phyloP scores from a whole-genome alignment of 805 yeast genomes.

The Lipomyces japonicus region DNA sequence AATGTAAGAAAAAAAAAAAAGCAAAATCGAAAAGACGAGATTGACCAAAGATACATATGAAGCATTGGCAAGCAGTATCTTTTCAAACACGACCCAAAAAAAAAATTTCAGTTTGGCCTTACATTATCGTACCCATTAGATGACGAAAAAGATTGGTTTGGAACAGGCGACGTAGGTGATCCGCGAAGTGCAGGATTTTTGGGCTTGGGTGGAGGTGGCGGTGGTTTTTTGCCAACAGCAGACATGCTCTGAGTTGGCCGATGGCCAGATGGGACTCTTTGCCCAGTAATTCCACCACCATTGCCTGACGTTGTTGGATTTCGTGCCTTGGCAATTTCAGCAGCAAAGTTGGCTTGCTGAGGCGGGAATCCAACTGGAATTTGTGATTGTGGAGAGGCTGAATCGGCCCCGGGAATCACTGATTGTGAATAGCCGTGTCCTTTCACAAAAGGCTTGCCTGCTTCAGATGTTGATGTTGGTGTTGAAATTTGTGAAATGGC shows the following conservation, averaged over 20 bases:
- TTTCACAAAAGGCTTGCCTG: slow-evolving; percentile 5
- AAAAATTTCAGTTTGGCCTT: slow-evolving; percentile 11
- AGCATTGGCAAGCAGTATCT: not conserved
- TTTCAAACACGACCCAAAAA: too few species aligned
- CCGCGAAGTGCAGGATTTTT: slow-evolving; percentile 21
- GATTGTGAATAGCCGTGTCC: slow-evolving; percentile 26
- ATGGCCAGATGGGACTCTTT: slow-evolving; percentile 23
- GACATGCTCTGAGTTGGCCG: slow-evolving; percentile 24
- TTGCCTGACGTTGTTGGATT: slow-evolving; percentile 4
- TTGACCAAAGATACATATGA: not conserved
- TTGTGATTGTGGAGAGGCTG: slow-evolving; percentile 8
- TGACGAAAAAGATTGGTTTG: too few species aligned
- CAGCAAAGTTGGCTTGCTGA: slow-evolving; percentile 35
- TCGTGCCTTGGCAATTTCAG: slow-evolving; percentile 33
- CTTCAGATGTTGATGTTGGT: slow-evolving; percentile 12
- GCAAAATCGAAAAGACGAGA: not conserved
- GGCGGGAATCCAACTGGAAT: slow-evolving; percentile 1
- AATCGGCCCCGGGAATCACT: slow-evolving; percentile 7
- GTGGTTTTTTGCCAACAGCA: slow-evolving; percentile 25
- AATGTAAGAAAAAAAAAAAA: not conserved
- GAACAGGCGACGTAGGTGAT: slow-evolving; percentile 11
- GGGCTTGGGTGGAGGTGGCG: slow-evolving; percentile 29
- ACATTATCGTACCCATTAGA: too few species aligned
- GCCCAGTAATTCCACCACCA: slow-evolving; percentile 2
- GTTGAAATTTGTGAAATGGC: slow-evolving; percentile 12